Evolutionary conservation across 495 filamentous ascomycete species (phyloP), one percentile per base, ranked within the genome.

Genomic region (Xylaria flabelliformis): DNA sequence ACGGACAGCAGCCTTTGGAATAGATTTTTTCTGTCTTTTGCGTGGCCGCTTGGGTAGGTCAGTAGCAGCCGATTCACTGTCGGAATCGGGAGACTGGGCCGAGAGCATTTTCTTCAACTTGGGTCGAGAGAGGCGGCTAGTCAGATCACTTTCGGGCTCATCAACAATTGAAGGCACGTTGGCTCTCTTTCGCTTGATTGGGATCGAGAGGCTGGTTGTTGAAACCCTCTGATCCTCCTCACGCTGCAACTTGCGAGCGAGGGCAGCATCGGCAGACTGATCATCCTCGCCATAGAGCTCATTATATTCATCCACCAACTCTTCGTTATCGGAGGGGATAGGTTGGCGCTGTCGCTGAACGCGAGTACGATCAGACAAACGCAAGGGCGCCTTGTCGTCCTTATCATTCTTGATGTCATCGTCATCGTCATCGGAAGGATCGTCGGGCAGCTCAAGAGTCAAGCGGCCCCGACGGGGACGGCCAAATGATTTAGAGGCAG

Each of bases 231-330:
- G 64, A 58, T 81, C 75, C 67, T 83, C 81, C 67, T 83, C 73
- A 29, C 78, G 70, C 68, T 83, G 83, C 36, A 84, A 72, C 13
- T 71, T 76, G 42, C 81, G 80, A 41, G 82, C 82, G 5, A 83
- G 63, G 53, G 74, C 65, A n/a, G 80, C 82, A 75, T 80, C 74
- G 19, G 74, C 70, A 13, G 75, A 77, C 26, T 76, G 50, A 42
- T 74, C 75, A 26, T 73, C 34, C 19, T 41, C 75, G 12, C 79
- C 80, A 17, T 80, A 74, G 6, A 73, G 70, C n/a, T 82, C 80
- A 1, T 77, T 74, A 39, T 82, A 80, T 13, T 86, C 84, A 56
- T 79, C 36, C 36, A 1, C 78, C 39, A 67, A 1, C n/a, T 64
- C 68, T 10, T 42, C 53, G 17, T 46, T 12, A 34, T 53, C 42